These are phyloP conservation scores for Tieghemiomyces parasiticus DNA, from an alignment of 192 early-diverging fungal species.

Conservation along the genomic window DNA sequence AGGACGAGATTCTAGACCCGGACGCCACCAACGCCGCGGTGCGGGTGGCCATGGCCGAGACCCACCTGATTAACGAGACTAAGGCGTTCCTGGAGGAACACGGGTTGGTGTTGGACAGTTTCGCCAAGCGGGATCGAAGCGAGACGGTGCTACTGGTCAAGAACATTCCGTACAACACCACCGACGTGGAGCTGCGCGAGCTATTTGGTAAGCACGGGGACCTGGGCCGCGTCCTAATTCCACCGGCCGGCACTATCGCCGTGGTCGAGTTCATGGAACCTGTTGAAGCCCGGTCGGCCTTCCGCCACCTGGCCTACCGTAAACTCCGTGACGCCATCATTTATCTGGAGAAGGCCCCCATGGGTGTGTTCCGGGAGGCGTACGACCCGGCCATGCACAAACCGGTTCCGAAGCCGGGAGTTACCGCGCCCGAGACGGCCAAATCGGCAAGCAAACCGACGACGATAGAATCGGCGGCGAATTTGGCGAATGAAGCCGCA, in stretches of 20 bases:
- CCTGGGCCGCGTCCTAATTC: slow-evolving; percentile 78
- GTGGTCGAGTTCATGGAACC: slow-evolving; percentile 85
- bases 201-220: slow-evolving; percentile 82
- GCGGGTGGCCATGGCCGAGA: slow-evolving; percentile 92
- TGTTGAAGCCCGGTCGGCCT: slow-evolving; percentile 81
- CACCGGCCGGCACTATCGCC: slow-evolving; percentile 84
- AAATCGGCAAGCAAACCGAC: slow-evolving; percentile 22
- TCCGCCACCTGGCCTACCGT: slow-evolving; percentile 75
- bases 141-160: slow-evolving; percentile 90
- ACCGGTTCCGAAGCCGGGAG: no score
- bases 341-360: slow-evolving; percentile 88
- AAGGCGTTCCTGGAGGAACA: slow-evolving; percentile 81
- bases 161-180: slow-evolving; percentile 76
- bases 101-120: slow-evolving; percentile 66
- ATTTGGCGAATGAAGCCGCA: slow-evolving; percentile 20
- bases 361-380: slow-evolving; percentile 51
- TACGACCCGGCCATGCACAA: slow-evolving; percentile 26
- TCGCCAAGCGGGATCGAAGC: slow-evolving; percentile 63
- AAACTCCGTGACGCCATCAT: slow-evolving; percentile 83
- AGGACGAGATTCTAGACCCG: slow-evolving; percentile 78
- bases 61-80: slow-evolving; percentile 87
- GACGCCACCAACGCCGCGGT: slow-evolving; percentile 66
- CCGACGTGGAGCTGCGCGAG: slow-evolving; percentile 62
- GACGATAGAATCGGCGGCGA: slow-evolving; percentile 22
- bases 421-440: slow-evolving; percentile 17